Base-by-base conservation (phyloP, 371 early-diverging fungal species). In the Mucor velutinosus region DNA sequence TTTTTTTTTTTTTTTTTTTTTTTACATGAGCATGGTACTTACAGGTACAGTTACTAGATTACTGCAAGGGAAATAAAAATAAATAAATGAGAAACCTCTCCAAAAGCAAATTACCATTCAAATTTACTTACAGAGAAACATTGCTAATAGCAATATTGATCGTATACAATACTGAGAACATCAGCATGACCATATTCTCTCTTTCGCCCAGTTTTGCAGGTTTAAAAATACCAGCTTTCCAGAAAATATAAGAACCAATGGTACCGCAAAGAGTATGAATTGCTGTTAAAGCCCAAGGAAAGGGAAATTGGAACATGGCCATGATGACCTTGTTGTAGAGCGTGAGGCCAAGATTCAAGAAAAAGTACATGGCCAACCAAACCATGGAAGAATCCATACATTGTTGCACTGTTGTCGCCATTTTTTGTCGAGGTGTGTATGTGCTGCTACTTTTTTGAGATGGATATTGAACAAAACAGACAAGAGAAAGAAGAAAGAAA, bases 271-370 rank as follows among this genome's bases (percentile, higher is more conserved):
- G 71, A 2, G 92, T 89, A 70, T 96, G 96, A 62, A 94, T 85
- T 10, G 93, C 94, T 0, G 96, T 95, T 11, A 96, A 74, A 7
- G 92, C 88, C 96, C 96, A 96, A 7, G 96, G 96, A 71, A 90
- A 94, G 17, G 86, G 85, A 73, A 94, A 96, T 25, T 84, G 73
- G 69, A 90, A 87, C 62, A 87, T 78, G 66, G 88, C 84, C 72
- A 95, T 81, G 62, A 96, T 88, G 35, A 89, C 86, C 81, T 96
- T 96, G 85, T 92, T 94, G 78, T 93, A 93, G 35, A 96, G 77
- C 4, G 96, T 95, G 39, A 96, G 78, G 27, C 88, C 74, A 35
- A 96, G 87, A 76, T 94, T 94, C 71, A 92, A 81, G 59, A 85
- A 64, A 73, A 96, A 93, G 75, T 96, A 96, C 61, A 88, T 69